These are phyloP conservation scores for Termitomyces titanicus DNA, from an alignment of 768 basidiomycete genomes.

Conservation along the genomic window DNA sequence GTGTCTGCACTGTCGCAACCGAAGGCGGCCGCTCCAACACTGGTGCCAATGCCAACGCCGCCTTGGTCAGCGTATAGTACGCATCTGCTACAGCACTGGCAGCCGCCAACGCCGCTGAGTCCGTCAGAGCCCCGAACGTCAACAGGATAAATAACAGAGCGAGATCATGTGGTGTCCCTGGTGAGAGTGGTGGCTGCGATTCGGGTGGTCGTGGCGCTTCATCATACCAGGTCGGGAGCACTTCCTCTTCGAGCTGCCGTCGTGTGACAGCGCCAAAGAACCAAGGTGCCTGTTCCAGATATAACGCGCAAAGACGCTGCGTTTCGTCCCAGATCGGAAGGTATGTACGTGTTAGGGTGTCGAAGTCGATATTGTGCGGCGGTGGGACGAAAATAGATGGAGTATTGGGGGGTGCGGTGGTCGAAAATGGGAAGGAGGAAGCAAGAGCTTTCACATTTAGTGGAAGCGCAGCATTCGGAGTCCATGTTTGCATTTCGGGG, in stretches of 20 bases:
- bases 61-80: constrained; percentile 60
- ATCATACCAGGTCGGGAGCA: constrained; percentile 64
- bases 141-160: constrained; percentile 61
- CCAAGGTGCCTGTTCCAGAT: constrained; percentile 78
- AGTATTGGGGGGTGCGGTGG: neutral
- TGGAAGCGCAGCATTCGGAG: constrained; percentile 14
- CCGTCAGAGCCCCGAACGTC: constrained; percentile 59
- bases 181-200: neutral
- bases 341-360: constrained; percentile 42
- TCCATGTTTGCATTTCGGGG: neutral
- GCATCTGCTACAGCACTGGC: constrained; percentile 50
- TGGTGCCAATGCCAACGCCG: constrained; percentile 62
- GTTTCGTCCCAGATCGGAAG: constrained; percentile 62
- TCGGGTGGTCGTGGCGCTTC: constrained; percentile 35
- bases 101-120: constrained; percentile 45
- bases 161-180: constrained; percentile 47
- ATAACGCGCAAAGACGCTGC: constrained; percentile 56
- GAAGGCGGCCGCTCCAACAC: constrained; percentile 68
- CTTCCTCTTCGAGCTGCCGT: constrained; percentile 59
- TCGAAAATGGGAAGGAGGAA: constrained; percentile 42
- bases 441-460: constrained; percentile 24
- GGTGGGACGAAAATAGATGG: constrained; percentile 21
- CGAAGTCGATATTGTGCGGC: constrained; percentile 34
- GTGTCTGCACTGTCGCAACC: constrained; percentile 65
- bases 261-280: constrained; percentile 71